Base-by-base conservation (phyloP, 2,329 filamentous ascomycete genomes). In the Hypoxylon sp. region DNA sequence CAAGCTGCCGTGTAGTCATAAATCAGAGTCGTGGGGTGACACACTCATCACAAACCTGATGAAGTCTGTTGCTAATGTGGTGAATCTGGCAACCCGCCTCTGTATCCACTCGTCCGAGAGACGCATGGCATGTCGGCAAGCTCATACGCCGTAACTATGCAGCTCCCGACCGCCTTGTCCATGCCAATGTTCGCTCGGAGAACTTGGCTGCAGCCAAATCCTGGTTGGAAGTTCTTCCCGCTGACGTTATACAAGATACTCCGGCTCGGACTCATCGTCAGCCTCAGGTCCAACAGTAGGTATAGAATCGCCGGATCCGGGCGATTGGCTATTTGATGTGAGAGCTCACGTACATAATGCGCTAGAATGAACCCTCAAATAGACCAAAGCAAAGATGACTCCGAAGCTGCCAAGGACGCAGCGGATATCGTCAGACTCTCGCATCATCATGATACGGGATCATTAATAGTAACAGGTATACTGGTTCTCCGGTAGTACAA, bases 401-500 rank as follows among this genome's bases (percentile, higher is more conserved):
- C 28, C 25, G n/a, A 56, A 34, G 28, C 17, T 30, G 3, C 28
- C 38, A 43, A 30, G 17, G 23, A 46, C 45, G 17, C 53, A 14
- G 14, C 34, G 13, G 19, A 5, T 34, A n/a, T 17, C 25, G 9
- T 32, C 10, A 28, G 25, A 32, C 14, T n/a, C 38, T 34, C 19
- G 25, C 41, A 19, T 43, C n/a, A 23, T 56, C 53, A 46, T 56
- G 17, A 46, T 46, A 46, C 17, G 25, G 25, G 11, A 23, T 56
- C n/a, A 56, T 46, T 23, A 56, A 56, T 17, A 34, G 17, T 34
- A 34, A n/a, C 32, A 11, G 38, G 25, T 34, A 28, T 48, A 25
- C 53, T 32, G 28, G n/a, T 19, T 55, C 50, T 59, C 56, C 58
- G 58, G 58, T 60, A 5, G 49, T n/a, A 53, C 58, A 60, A n/a